phyloP scores from a whole-genome alignment of 345 rosid genomes.

The Lagerstroemia speciosa region DNA sequence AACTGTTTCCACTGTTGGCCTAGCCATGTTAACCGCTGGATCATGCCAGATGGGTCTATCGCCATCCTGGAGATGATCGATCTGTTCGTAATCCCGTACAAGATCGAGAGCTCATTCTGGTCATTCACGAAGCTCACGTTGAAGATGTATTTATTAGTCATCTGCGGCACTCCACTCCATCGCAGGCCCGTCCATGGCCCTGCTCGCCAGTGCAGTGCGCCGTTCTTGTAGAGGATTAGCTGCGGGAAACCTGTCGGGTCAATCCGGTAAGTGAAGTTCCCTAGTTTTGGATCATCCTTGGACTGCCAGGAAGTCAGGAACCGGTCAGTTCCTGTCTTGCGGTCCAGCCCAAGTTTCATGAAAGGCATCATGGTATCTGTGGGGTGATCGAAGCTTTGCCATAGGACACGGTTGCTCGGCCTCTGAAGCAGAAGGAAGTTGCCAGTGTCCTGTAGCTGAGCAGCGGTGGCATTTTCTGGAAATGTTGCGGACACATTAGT shows the following conservation, averaged over 20 bases:
- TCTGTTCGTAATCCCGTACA: constrained; percentile 9
- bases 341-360: constrained; percentile 37
- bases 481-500: no score
- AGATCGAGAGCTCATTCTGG: constrained; percentile 23
- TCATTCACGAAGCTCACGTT: constrained; percentile 21
- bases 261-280: constrained; percentile 20
- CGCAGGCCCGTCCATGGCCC: constrained; percentile 46
- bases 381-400: no score
- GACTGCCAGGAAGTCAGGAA: constrained; percentile 33
- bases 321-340: constrained; percentile 10
- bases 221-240: constrained; percentile 11
- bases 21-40: constrained; percentile 44
- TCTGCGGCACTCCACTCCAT: constrained; percentile 34
- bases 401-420: constrained; percentile 11
- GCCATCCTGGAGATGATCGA: constrained; percentile 40
- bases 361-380: no score
- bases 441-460: constrained; percentile 30
- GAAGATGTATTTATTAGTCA: constrained; percentile 13
- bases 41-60: constrained; percentile 36
- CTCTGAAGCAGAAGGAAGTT: constrained; percentile 27
- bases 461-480: no score
- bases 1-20: constrained; percentile 32
- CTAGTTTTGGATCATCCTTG: constrained; percentile 24
- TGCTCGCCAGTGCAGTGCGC: constrained; percentile 6
- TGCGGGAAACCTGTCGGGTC: constrained; percentile 33